A percentile compares a stretch with the other conserved stretches of the same genome.
Conservation (phyloP, 208 protist species). For the Tritrichomonas foetus region DNA sequence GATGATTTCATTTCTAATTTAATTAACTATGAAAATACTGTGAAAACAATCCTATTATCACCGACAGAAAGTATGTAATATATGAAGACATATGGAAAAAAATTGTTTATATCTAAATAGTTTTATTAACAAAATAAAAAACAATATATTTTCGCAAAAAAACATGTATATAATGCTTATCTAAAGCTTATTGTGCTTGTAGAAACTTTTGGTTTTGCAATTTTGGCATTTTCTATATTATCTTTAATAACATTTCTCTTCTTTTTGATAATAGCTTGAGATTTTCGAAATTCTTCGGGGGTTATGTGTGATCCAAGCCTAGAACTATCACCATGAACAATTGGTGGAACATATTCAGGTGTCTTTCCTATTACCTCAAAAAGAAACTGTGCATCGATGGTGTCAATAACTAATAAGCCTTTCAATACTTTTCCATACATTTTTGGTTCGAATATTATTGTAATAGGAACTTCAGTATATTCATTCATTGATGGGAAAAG, state of each 20-base stretch:
- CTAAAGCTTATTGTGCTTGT: too few species aligned
- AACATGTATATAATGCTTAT: too few species aligned
- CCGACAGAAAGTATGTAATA: too few species aligned
- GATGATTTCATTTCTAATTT: too few species aligned
- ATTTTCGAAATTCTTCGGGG: neutral
- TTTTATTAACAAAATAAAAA: too few species aligned
- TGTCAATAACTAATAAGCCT: slow-evolving; percentile 23
- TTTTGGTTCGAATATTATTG: neutral
- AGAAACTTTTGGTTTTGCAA: neutral
- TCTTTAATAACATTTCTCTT: neutral
- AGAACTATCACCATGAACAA: neutral
- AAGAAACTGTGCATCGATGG: neutral
- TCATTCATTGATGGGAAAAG: neutral
- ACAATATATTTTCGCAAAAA: too few species aligned
- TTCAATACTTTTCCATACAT: slow-evolving; percentile 30
- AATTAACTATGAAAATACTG: too few species aligned
- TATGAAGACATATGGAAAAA: too few species aligned
- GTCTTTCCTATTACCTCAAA: slow-evolving; percentile 9
- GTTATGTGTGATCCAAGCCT: neutral
- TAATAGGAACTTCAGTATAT: neutral
- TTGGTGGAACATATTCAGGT: slow-evolving; percentile 11
- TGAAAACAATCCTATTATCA: too few species aligned
- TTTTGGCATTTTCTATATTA: neutral
- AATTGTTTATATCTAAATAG: too few species aligned
- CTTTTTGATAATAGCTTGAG: neutral